Conservation (phyloP, 1,284 basidiomycete genomes). For the Heterobasidion annosum region DNA sequence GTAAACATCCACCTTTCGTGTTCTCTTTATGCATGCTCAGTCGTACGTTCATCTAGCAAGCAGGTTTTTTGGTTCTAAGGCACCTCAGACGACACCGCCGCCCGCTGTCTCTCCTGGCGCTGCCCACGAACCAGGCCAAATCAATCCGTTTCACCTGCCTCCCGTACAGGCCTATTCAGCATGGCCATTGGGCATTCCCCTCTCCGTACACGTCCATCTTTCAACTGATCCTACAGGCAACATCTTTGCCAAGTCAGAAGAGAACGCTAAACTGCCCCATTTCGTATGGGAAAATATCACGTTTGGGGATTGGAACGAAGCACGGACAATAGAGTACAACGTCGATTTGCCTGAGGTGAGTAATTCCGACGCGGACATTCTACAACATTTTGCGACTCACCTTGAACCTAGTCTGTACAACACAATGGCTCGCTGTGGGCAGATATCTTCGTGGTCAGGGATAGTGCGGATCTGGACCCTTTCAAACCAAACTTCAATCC, state of each 20-base stretch:
- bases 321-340: constrained; percentile 53
- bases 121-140: constrained; percentile 17
- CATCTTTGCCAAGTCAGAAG: constrained; percentile 44
- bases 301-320: constrained; percentile 75
- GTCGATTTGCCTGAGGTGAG: constrained; percentile 69
- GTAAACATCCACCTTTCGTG: constrained; percentile 20
- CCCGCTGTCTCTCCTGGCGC: constrained; percentile 15
- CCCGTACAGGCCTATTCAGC: constrained; percentile 43
- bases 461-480: constrained; percentile 59
- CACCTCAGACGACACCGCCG: constrained; percentile 19
- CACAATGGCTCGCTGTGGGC: constrained; percentile 81
- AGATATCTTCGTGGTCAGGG: constrained; percentile 74
- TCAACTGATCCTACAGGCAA: constrained; percentile 55
- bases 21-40: too few relatives aligned
- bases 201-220: constrained; percentile 72
- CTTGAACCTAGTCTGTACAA: constrained; percentile 50
- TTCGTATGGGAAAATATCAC: constrained; percentile 79
- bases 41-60: constrained; percentile 22
- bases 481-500: constrained; percentile 40
- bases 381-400: neutral
- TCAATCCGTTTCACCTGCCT: constrained; percentile 35
- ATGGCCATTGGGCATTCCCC: constrained; percentile 49
- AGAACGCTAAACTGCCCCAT: constrained; percentile 47
- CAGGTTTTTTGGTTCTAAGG: constrained; percentile 32
- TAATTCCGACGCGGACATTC: neutral